Conservation (phyloP, 305 asterid species). For the Salvia sclarea region DNA sequence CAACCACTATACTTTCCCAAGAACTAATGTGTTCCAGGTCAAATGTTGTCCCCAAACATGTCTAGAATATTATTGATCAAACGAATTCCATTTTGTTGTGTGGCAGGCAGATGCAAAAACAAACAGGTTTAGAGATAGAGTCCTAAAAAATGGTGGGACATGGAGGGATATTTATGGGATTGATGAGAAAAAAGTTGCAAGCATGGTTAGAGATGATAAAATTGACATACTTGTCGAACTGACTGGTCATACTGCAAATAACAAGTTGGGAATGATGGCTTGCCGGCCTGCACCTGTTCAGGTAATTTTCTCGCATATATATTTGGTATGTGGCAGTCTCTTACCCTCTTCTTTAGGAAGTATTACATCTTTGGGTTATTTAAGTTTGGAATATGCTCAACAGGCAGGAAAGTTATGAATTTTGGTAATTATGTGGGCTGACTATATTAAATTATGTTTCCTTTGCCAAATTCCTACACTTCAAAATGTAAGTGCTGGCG, state of each 20-base stretch:
- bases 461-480: neutral
- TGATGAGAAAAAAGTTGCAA: constrained; percentile 94
- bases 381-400: constrained; percentile 10
- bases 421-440: neutral
- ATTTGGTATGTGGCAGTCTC: neutral
- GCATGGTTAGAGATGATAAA: constrained; percentile 89
- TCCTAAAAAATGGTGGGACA: constrained; percentile 80
- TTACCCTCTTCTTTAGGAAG: constrained; percentile 23
- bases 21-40: constrained; percentile 21
- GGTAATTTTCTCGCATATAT: constrained; percentile 46
- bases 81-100: constrained; percentile 18
- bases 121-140: constrained; percentile 78
- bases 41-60: constrained; percentile 1
- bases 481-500: neutral
- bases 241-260: constrained; percentile 98
- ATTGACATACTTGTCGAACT: constrained; percentile 98
- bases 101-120: constrained; percentile 98
- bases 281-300: constrained; percentile 99
- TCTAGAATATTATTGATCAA: constrained; percentile 10
- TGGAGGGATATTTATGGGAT: constrained; percentile 96
- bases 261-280: constrained; percentile 98
- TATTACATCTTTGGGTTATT: constrained; percentile 9
- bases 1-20: constrained; percentile 16
- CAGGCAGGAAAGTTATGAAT: neutral
- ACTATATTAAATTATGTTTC: neutral